Percentiles rank a stretch among this genome's conserved stretches.
phyloP scores from a whole-genome alignment of 1,139 yeast genomes.

The Maudiozyma humilis region DNA sequence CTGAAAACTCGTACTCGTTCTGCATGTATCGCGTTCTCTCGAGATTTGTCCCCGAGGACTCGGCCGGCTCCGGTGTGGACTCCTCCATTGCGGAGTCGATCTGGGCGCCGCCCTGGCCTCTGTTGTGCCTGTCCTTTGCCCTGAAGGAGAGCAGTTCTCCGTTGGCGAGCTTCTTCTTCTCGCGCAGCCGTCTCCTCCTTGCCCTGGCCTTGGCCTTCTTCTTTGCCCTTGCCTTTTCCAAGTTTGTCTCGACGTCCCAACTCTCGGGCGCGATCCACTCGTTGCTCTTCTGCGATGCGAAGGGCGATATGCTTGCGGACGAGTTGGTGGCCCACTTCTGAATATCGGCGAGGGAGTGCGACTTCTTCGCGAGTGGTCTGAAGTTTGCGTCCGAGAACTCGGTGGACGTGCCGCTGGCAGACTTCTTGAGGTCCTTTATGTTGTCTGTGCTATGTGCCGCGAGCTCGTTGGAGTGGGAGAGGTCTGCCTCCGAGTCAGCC shows the following conservation, averaged over 20 bases:
- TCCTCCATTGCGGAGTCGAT: not conserved
- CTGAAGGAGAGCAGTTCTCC: slow-evolving; percentile 5
- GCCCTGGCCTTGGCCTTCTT: slow-evolving; percentile 5
- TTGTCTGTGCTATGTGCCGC: slow-evolving; percentile 5
- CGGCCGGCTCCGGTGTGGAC: not conserved
- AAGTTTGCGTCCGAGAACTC: slow-evolving; percentile 1
- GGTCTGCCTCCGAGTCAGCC: not conserved
- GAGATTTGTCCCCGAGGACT: not conserved
- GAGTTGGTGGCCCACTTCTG: slow-evolving; percentile 15
- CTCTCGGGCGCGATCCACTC: slow-evolving; percentile 68
- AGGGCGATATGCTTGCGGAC: slow-evolving; percentile 9
- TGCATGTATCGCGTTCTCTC: slow-evolving; percentile 5
- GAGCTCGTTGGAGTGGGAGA: not conserved
- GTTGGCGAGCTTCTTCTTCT: slow-evolving; percentile 1
- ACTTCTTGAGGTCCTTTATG: not conserved
- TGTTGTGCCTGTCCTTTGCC: not conserved
- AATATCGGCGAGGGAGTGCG: slow-evolving; percentile 20
- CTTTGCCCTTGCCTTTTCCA: slow-evolving; percentile 12
- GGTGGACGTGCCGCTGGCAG: not conserved
- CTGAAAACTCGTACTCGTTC: slow-evolving; percentile 11
- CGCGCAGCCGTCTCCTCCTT: slow-evolving; percentile 2
- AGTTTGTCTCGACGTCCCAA: slow-evolving; percentile 52
- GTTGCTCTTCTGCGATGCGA: slow-evolving; percentile 8
- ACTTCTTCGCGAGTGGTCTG: slow-evolving; percentile 23
- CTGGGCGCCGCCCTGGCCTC: not conserved